Evolutionary conservation across 495 filamentous ascomycete genomes (phyloP).

Genomic region (Podospora pseudocomata): DNA sequence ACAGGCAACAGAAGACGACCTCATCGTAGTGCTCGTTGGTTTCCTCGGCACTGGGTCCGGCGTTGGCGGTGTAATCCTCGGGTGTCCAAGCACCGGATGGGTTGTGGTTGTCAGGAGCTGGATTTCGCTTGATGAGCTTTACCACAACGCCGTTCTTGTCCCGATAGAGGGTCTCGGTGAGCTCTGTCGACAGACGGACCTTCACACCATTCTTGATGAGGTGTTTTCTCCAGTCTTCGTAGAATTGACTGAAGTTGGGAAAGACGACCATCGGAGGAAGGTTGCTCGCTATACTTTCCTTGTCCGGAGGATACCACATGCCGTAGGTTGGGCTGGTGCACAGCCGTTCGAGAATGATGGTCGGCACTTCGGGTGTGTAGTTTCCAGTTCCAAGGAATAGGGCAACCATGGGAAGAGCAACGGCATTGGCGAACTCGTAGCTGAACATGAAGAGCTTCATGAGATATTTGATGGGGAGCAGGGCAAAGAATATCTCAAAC

Average conservation of each 20-base stretch:
- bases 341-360: slow-evolving; percentile 70
- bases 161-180: slow-evolving; percentile 55
- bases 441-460: slow-evolving; percentile 69
- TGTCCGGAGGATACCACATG: slow-evolving; percentile 70
- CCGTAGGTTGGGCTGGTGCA: slow-evolving; percentile 71
- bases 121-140: slow-evolving; percentile 30
- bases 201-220: slow-evolving; percentile 60
- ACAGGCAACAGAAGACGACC: slow-evolving; percentile 66
- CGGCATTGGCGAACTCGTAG: slow-evolving; percentile 67
- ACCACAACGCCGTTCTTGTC: slow-evolving; percentile 57
- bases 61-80: slow-evolving; percentile 17
- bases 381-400: slow-evolving; percentile 79
- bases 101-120: slow-evolving; percentile 31
- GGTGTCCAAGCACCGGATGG: slow-evolving; percentile 33
- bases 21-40: slow-evolving; percentile 58
- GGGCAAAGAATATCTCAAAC: slow-evolving; percentile 65
- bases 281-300: slow-evolving; percentile 58
- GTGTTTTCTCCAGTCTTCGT: slow-evolving; percentile 62
- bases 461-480: slow-evolving; percentile 68
- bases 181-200: slow-evolving; percentile 60
- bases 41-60: slow-evolving; percentile 28
- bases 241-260: slow-evolving; percentile 69
- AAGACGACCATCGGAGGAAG: slow-evolving; percentile 79
- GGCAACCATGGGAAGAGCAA: slow-evolving; percentile 69
- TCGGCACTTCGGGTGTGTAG: slow-evolving; percentile 71